These are phyloP conservation scores for Boechera stricta DNA, from an alignment of 345 rosid species.

Conservation along the genomic window DNA sequence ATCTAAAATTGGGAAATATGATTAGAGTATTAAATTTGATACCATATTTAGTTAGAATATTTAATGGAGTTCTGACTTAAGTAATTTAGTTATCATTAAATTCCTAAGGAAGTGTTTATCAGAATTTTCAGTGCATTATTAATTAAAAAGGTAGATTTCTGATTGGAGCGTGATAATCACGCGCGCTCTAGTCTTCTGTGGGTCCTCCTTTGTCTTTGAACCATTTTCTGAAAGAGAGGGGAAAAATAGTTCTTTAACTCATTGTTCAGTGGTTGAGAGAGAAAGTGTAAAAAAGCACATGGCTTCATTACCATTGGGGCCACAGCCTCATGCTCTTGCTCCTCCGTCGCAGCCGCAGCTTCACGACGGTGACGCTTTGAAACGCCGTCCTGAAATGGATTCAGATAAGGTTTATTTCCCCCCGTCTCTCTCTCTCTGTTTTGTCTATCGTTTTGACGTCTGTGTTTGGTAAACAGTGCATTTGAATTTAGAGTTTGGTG, in stretches of 20 bases:
- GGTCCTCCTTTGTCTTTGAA: slow-evolving; percentile 30
- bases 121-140: neutral
- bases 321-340: slow-evolving; percentile 48
- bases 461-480: slow-evolving; percentile 24
- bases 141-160: neutral
- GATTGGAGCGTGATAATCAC: slow-evolving; percentile 30
- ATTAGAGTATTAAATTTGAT: slow-evolving; percentile 14
- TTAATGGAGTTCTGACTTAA: neutral
- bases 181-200: slow-evolving; percentile 18
- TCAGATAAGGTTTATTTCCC: slow-evolving; percentile 51
- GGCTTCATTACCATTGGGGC: slow-evolving; percentile 57
- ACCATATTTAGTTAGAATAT: neutral
- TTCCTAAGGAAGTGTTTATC: neutral
- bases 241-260: slow-evolving; percentile 23
- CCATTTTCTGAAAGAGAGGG: slow-evolving; percentile 14
- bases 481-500: slow-evolving; percentile 30
- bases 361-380: slow-evolving; percentile 45
- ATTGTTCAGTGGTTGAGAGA: slow-evolving; percentile 37
- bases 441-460: neutral
- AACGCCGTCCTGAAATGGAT: slow-evolving; percentile 54
- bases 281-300: slow-evolving; percentile 47
- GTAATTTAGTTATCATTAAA: slow-evolving; percentile 17
- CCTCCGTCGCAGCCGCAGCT: slow-evolving; percentile 25
- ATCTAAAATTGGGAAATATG: neutral
- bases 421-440: neutral